Base-by-base conservation (phyloP, 176 grass and related monocot species). In the Raddia guianensis region DNA sequence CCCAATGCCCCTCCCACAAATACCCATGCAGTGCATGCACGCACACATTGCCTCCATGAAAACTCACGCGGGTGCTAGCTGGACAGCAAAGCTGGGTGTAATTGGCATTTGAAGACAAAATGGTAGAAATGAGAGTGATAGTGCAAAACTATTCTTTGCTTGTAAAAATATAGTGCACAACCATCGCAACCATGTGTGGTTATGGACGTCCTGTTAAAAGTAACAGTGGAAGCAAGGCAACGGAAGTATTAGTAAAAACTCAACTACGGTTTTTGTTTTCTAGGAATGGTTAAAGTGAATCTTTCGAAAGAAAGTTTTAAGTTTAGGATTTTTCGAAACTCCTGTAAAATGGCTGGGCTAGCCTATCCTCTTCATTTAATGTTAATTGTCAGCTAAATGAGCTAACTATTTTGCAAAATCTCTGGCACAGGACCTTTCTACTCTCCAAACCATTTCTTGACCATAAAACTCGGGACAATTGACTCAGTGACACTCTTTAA, bases 271-370 rank as follows among this genome's bases (percentile, higher is more conserved):
- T 68, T 82, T 66, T 62, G 37, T 72, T 76, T 60, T 14, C 53
- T 14, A 84, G 2, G 82, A 32, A 20, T 10, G 4, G 5, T 19
- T 66, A 37, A 75, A 48, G 12, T 57, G 21, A 19, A 40, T 11
- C 12, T 37, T 13, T 14, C 34, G 21, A 9, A 4, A 47, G 10
- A 8, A 46, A 14, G 18, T 40, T 40, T 74, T 15, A 21, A 57
- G 34, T n/a, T 68, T 33, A 12, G 5, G 6, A 19, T 62, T 67
- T 86, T 32, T 34, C 61, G 43, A 79, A 78, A 65, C 27, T 40
- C 20, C 34, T 61, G 82, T 50, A 21, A 2, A 59, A 11, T 37
- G 37, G 15, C 21, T 34, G 6, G 11, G 15, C 49, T 16, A 49
- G 8, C 40, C 0, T 15, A 32, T 19, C n/a, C 7, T 61, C 67